A percentile compares a stretch with the other conserved stretches of the same genome.
Evolutionary conservation across 1,284 basidiomycete species (phyloP).

Genomic region (Taiwanofungus camphoratus): DNA sequence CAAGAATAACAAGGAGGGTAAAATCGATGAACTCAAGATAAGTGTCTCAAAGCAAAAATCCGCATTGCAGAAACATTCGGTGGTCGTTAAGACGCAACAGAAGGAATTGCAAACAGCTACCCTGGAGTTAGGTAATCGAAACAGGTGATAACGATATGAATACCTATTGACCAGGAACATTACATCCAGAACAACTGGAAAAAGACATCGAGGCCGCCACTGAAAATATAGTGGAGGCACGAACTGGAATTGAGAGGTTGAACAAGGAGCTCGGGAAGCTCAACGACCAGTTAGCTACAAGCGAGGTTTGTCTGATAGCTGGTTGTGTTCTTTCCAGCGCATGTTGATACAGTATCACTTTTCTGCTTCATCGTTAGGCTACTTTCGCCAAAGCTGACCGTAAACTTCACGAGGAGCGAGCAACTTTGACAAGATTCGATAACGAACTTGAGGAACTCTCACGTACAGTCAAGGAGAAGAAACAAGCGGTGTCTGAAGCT

Average conservation of each 20-base stretch:
- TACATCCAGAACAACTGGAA: conserved; percentile 80
- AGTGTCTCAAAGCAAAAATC: conserved; percentile 81
- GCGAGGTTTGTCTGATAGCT: conserved; percentile 38
- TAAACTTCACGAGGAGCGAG: conserved; percentile 78
- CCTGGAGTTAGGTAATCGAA: conserved; percentile 72
- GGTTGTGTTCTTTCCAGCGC: neutral
- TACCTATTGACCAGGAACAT: no score
- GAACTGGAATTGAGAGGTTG: conserved; percentile 52
- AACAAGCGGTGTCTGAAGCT: conserved; percentile 65
- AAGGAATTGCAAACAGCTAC: conserved; percentile 85
- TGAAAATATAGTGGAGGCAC: conserved; percentile 56
- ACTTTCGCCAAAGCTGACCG: conserved; percentile 60
- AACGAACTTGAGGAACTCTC: conserved; percentile 84
- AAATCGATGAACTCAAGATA: conserved; percentile 91
- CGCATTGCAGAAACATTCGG: conserved; percentile 75
- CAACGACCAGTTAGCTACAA: conserved; percentile 44
- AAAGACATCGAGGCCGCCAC: conserved; percentile 68
- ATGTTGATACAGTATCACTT: neutral
- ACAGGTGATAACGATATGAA: no score
- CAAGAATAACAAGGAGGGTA: conserved; percentile 97
- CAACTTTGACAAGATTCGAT: conserved; percentile 84
- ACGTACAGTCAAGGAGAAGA: conserved; percentile 76
- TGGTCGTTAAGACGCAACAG: conserved; percentile 80
- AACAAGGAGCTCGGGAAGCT: conserved; percentile 63
- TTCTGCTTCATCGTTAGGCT: conserved; percentile 33